Evolutionary conservation across 1,284 basidiomycete species (phyloP), one percentile per base, ranked within the genome.

Genomic region (Apiotrichum akiyoshidainum): DNA sequence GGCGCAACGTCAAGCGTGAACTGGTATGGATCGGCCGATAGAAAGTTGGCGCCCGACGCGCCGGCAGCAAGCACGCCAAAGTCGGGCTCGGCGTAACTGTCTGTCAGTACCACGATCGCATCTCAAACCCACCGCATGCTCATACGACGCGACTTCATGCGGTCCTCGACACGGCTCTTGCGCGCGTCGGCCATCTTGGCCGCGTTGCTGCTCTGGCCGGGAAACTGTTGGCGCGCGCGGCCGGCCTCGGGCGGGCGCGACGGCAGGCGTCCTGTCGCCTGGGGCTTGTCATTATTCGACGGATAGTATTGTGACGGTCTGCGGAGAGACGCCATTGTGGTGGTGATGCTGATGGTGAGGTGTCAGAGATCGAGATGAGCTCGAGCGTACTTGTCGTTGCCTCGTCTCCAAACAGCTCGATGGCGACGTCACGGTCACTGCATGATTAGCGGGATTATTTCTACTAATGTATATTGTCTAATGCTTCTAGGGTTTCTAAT

Each of bases 91-190:
- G 70, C 67, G 61, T 73, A 73, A 21, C 71, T 75, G 52, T 2
- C n/a, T 1, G 46, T 59, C 34, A 63, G 58, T 26, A 5, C 2
- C 21, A n/a, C 52, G 37, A 37, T n/a, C n/a, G n/a, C 34, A 84
- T n/a, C n/a, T n/a, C n/a, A 85, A 5, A 65, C 75, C 53, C 53
- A 94, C 73, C 91, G 85, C 83, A 87, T 89, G 17, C 90, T 92
- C 85, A 93, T 87, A 65, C 92, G 87, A 39, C 62, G 54, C 78
- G 90, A 90, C 83, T 90, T 91, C 78, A 94, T 91, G 81, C 89
- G 90, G 83, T 93, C 92, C 74, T 90, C 90, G 57, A 94, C 87
- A 57, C 86, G 83, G 58, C 87, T 86, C 74, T 87, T 89, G 40
- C 75, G 61, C 17, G 65, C 66, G 56, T 72, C 69, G 37, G 58